phyloP scores from a whole-genome alignment of 1,139 yeast genomes.

The Magnusiomyces sp. region DNA sequence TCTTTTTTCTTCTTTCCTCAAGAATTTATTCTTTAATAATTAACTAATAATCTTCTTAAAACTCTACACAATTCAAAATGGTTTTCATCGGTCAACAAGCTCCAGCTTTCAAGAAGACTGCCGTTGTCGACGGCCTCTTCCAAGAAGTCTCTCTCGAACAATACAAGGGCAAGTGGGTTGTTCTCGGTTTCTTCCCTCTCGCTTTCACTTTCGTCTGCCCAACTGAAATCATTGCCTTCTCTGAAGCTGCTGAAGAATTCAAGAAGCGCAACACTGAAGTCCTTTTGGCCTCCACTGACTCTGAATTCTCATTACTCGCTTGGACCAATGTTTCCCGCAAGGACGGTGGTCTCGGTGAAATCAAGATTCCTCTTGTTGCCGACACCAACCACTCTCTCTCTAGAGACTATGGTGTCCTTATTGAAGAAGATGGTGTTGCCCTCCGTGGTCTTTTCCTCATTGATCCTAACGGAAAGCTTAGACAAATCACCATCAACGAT shows the following conservation, averaged over 20 bases:
- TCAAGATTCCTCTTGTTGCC: conserved; percentile 87
- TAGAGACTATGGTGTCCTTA: conserved; percentile 91
- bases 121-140: conserved; percentile 91
- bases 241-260: conserved; percentile 88
- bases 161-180: conserved; percentile 96
- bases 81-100: conserved; percentile 95
- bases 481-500: conserved; percentile 97
- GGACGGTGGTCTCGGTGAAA: conserved; percentile 97
- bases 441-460: conserved; percentile 96
- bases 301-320: conserved; percentile 93
- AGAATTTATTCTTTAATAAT: neutral
- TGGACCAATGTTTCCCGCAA: conserved; percentile 96
- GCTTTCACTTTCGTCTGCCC: conserved; percentile 99
- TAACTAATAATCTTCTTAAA: neutral
- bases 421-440: conserved; percentile 93
- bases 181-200: conserved; percentile 93
- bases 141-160: conserved; percentile 91
- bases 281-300: conserved; percentile 94
- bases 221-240: conserved; percentile 96
- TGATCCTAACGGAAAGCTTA: conserved; percentile 87
- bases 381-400: conserved; percentile 95
- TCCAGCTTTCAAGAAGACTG: conserved; percentile 91
- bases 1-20: neutral
- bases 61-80: conserved; percentile 39
- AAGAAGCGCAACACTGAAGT: conserved; percentile 80